These are phyloP conservation scores for Bathelium albidoporum DNA, from an alignment of 495 filamentous ascomycete species.

Conservation along the genomic window DNA sequence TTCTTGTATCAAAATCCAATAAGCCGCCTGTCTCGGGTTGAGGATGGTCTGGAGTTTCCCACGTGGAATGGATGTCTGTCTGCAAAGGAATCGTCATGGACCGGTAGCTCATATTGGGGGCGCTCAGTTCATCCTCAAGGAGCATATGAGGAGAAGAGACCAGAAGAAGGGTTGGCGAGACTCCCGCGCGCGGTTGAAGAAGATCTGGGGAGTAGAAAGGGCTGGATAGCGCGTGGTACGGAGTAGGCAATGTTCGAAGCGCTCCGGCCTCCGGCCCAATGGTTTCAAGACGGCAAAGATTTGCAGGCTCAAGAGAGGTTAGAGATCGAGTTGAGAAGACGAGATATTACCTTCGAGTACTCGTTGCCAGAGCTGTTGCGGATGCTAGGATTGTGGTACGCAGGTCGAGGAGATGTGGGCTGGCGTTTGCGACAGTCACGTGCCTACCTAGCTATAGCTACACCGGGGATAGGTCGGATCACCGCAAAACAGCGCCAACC, in stretches of 20 bases:
- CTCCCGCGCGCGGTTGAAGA: background rate
- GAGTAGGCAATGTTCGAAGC: background rate
- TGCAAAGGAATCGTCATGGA: background rate
- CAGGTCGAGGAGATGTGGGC: background rate
- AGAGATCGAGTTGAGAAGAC: background rate
- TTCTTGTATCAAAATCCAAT: background rate
- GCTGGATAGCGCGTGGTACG: background rate
- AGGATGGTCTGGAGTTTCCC: background rate
- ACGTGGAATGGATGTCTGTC: background rate
- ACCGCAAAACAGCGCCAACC: background rate
- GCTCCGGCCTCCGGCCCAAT: background rate
- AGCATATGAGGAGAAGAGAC: background rate
- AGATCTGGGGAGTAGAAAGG: background rate
- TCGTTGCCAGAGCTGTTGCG: background rate
- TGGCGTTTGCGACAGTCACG: conserved; percentile 4
- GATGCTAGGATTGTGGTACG: background rate
- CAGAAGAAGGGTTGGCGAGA: background rate
- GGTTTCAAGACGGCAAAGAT: background rate
- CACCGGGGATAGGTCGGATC: background rate
- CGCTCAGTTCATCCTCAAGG: conserved; percentile 1
- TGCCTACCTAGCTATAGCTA: background rate
- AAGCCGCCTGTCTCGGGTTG: background rate
- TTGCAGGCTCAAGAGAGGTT: background rate
- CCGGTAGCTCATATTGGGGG: background rate
- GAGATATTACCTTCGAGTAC: background rate